Evolutionary conservation across 169 alveolate genomes (phyloP).

Genomic region (Cryptosporidium meleagridis): DNA sequence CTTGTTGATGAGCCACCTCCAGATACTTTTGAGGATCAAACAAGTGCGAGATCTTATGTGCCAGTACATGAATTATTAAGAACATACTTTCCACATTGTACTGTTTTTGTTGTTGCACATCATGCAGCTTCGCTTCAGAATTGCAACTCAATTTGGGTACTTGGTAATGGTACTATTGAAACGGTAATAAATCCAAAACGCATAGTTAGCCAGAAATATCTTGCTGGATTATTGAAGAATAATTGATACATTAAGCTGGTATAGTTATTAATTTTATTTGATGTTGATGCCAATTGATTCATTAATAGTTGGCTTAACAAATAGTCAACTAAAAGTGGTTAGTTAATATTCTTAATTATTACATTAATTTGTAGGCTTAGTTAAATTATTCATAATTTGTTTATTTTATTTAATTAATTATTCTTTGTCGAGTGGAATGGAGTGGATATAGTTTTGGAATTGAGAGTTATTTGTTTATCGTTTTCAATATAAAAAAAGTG

Average conservation of each 20-base stretch:
- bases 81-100: slow-evolving; percentile 73
- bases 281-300: too few species aligned
- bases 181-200: slow-evolving; percentile 59
- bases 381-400: too few species aligned
- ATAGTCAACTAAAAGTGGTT: not conserved
- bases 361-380: not conserved
- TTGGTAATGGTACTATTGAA: slow-evolving; percentile 59
- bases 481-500: too few species aligned
- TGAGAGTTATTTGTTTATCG: too few species aligned
- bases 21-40: slow-evolving; percentile 67
- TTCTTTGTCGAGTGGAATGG: too few species aligned
- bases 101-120: slow-evolving; percentile 70
- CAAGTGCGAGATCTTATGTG: slow-evolving; percentile 23
- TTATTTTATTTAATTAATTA: too few species aligned
- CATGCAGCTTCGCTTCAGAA: slow-evolving; percentile 73
- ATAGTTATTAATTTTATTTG: too few species aligned
- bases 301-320: too few species aligned
- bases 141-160: slow-evolving; percentile 71
- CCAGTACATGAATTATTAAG: slow-evolving; percentile 71
- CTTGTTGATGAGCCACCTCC: slow-evolving; percentile 82
- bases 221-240: slow-evolving; percentile 25
- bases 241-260: not conserved
- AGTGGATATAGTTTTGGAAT: too few species aligned
- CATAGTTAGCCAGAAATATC: slow-evolving; percentile 27
- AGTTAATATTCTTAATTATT: too few species aligned